Evolutionary conservation across 257 asterid species (phyloP).

Genomic region (Solanum peruvianum): DNA sequence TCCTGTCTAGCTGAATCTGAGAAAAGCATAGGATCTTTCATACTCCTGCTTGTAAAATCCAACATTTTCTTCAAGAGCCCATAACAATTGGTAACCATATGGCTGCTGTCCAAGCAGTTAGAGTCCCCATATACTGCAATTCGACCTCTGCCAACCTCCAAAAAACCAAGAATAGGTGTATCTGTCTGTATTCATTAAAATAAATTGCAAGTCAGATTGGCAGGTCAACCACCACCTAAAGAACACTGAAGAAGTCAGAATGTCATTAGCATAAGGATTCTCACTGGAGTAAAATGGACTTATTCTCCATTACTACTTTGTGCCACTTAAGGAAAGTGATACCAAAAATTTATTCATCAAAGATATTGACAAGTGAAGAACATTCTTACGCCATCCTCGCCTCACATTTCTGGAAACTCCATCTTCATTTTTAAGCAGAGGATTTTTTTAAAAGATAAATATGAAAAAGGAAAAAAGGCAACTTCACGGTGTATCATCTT

Average conservation of each 20-base stretch:
- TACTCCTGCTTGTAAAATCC: slow-evolving; percentile 55
- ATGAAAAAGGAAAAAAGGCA: neutral
- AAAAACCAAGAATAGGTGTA: slow-evolving; percentile 88
- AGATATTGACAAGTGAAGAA: neutral
- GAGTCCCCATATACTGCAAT: slow-evolving; percentile 92
- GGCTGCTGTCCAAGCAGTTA: slow-evolving; percentile 98
- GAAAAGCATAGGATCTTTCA: slow-evolving; percentile 70
- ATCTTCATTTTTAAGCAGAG: neutral
- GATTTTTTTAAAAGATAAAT: neutral
- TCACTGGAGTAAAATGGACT: neutral
- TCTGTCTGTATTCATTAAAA: slow-evolving; percentile 49
- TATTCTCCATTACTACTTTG: neutral
- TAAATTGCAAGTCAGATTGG: slow-evolving; percentile 1
- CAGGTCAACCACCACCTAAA: neutral
- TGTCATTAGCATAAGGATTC: neutral
- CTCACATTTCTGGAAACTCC: neutral
- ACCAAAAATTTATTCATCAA: neutral
- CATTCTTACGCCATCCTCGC: neutral
- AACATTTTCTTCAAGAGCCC: slow-evolving; percentile 86
- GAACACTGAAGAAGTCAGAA: neutral
- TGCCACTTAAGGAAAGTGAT: neutral
- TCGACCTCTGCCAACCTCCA: slow-evolving; percentile 68
- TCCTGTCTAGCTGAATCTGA: slow-evolving; percentile 52
- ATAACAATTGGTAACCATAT: slow-evolving; percentile 93
- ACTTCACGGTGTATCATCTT: neutral